Evolutionary conservation across 495 filamentous ascomycete species (phyloP).

Genomic region (Cladorrhinum samala): DNA sequence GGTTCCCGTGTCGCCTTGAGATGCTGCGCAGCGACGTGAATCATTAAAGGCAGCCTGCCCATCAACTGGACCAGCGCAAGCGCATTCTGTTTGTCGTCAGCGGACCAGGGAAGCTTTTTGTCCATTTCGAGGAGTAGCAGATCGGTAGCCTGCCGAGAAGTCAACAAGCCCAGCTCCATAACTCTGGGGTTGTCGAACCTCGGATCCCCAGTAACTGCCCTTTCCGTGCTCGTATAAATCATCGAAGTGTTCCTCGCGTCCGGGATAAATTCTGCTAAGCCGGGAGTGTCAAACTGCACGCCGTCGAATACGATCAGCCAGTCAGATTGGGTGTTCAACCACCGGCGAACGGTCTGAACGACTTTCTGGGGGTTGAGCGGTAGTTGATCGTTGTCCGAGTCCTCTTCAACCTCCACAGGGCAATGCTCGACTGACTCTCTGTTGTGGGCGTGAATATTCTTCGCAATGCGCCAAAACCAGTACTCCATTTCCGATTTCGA

Average conservation of each 20-base stretch:
- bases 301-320: slow-evolving; percentile 79
- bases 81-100: slow-evolving; percentile 54
- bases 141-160: slow-evolving; percentile 40
- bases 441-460: too few species aligned
- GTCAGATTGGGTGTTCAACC: slow-evolving; percentile 62
- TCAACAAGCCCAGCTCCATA: slow-evolving; percentile 55
- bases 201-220: slow-evolving; percentile 59
- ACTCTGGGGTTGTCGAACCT: slow-evolving; percentile 69
- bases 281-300: slow-evolving; percentile 59
- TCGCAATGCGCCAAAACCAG: slow-evolving; percentile 70
- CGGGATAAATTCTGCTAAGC: slow-evolving; percentile 61
- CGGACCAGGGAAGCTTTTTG: slow-evolving; percentile 52
- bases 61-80: slow-evolving; percentile 62
- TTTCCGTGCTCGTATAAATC: slow-evolving; percentile 71
- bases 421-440: too few species aligned
- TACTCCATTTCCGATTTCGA: slow-evolving; percentile 56
- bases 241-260: slow-evolving; percentile 62
- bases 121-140: slow-evolving; percentile 47
- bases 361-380: slow-evolving; percentile 47
- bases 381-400: slow-evolving; percentile 30
- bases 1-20: slow-evolving; percentile 66
- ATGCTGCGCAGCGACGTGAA: slow-evolving; percentile 70
- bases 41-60: slow-evolving; percentile 68
- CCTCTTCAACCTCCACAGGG: too few species aligned
- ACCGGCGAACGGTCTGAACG: slow-evolving; percentile 56